Evolutionary conservation across 208 protist genomes (phyloP), one percentile per base, ranked within the genome.

Genomic region (Leptomonas seymouri): DNA sequence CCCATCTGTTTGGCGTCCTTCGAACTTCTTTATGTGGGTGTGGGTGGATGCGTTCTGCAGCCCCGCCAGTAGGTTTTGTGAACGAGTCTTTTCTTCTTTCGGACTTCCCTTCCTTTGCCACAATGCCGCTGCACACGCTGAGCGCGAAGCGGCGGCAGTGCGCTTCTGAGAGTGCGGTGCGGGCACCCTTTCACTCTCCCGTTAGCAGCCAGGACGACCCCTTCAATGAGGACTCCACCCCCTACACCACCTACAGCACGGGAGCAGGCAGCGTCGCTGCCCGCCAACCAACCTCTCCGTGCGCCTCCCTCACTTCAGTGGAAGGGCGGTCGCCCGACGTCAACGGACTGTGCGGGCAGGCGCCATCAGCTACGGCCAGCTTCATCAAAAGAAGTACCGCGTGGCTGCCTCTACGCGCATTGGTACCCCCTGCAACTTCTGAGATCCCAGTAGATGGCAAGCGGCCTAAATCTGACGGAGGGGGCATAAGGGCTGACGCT

Each of bases 181-280:
- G 61, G 5, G 61, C 61, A 0, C 61, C 61, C 3, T 67, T 67
- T 36, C 42, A 16, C 30, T 63, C 72, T 30, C 23, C 46, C 44
- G 39, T 39, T 58, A 27, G 51, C 28, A 50, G 15, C 56, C 14
- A 49, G 28, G 27, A n/a, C 44, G 65, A 70, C 27, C 55, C 51
- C 0, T 73, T 59, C 9, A 56, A 57, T 21, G 64, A 69, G 31
- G 65, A 73, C 50, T 23, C n/a, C 7, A 36, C 51, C 0, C 51
- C 42, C 46, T 75, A 63, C 56, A 18, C 48, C 9, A 61, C 71
- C 28, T 71, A 66, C 62, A 49, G 71, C 57, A 16, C 56, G 9
- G 71, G 63, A 9, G 46, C 55, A 8, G 71, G 63, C 48, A 71
- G 63, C 58, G 63, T 71, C 34, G 34, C 34, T 7, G 21, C 63